Evolutionary conservation across 2,329 filamentous ascomycete genomes (phyloP), one percentile per base, ranked within the genome.

Genomic region (Cladosporium sp.): DNA sequence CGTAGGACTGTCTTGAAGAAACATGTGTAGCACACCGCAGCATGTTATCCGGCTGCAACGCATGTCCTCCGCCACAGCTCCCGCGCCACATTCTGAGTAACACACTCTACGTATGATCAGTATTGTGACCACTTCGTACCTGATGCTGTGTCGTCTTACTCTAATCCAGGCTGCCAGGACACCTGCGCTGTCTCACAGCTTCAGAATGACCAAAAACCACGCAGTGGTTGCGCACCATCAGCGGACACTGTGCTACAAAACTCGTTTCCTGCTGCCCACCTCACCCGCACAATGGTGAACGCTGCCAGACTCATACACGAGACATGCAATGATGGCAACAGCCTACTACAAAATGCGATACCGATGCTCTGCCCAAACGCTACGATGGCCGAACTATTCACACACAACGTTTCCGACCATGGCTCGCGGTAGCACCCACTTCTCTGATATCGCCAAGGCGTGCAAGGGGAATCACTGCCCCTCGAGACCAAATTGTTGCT

Each of bases 381-480:
- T 54, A 13, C 32, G 23, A 39, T 46, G 56, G 32, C 46, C 26
- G n/a, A n/a, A 54, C 6, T 7, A 26, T 53, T 3, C 49, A 53
- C 18, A n/a, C 28, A 32, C 18, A 54, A 5, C 51, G 11, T 21
- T 54, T 32, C 14, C 51, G 18, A 32, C 26, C 49, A 63, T 63
- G 60, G 32, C 49, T 25, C 59, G 30, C 21, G 26, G n/a, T 13
- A 56, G 34, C 25, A 10, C 60, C 11, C 23, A 54, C 11, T 56
- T 39, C 49, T 54, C 49, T 8, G 60, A 63, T 36, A 56, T 53
- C n/a, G 5, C 49, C 21, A 21, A 34, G 21, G 16, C 60, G 2
- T 63, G 60, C 36, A 25, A 34, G 14, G 39, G 49, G 5, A 46
- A 32, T 3, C 60, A 63, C 59, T 62, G 59, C 48, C 23, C 25